Percentiles rank a stretch among this genome's conserved stretches.
Conservation (phyloP, 1,139 yeast genomes). For the Kodamaea ohmeri region DNA sequence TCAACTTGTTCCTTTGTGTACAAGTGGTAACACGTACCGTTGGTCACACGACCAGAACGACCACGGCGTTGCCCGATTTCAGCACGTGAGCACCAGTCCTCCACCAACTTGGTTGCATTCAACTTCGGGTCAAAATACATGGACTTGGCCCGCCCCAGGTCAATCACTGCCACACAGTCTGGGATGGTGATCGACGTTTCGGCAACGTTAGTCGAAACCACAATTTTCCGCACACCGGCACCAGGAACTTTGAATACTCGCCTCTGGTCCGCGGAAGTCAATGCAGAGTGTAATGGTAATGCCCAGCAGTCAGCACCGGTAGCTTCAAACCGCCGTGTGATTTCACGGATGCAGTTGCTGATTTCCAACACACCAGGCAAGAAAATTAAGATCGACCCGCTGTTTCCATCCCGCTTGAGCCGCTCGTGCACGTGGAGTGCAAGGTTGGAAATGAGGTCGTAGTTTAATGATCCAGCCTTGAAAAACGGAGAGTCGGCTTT, state of each 20-base stretch:
- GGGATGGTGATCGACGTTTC: conserved; percentile 90
- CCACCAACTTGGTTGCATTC: conserved; percentile 70
- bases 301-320: conserved; percentile 34
- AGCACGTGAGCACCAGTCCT: conserved; percentile 86
- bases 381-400: conserved; percentile 80
- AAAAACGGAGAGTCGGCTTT: conserved; percentile 64
- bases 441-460: conserved; percentile 61
- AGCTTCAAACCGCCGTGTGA: conserved; percentile 21
- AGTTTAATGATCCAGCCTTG: conserved; percentile 65
- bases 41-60: conserved; percentile 94
- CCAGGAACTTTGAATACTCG: conserved; percentile 61
- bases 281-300: conserved; percentile 84
- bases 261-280: conserved; percentile 79
- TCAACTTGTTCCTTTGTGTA: conserved; percentile 63
- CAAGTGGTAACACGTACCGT: conserved; percentile 78
- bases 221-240: conserved; percentile 61
- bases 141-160: conserved; percentile 81
- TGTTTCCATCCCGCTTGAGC: conserved; percentile 37
- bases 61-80: conserved; percentile 94
- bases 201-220: conserved; percentile 88
- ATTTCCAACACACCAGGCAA: conserved; percentile 93
- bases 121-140: conserved; percentile 65
- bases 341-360: conserved; percentile 39
- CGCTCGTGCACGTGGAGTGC: conserved; percentile 52
- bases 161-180: conserved; percentile 90